Base-by-base conservation (phyloP, 768 basidiomycete genomes). In the Grammothele lineata region DNA sequence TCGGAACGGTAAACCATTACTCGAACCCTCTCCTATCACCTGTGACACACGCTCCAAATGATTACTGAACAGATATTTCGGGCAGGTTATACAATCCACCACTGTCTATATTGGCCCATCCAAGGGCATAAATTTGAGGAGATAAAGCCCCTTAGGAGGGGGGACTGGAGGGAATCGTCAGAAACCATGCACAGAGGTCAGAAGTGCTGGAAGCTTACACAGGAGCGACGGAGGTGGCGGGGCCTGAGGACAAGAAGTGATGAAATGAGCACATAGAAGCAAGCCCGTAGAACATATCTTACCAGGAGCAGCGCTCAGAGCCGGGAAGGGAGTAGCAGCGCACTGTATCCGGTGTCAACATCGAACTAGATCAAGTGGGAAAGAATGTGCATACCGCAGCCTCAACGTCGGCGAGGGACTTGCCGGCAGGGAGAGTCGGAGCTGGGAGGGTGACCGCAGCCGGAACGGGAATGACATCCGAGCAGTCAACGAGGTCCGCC, bases 181-280 rank as follows among this genome's bases (percentile, higher is more conserved):
- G 5, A 27, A 30, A 5, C 8, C 5, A 11, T 30, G 26, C 27
- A 12, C 21, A 25, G 24, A 18, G 21, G 14, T 14, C 4, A 23
- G 14, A 41, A 30, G 27, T n/a, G 4, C 48, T n/a, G n/a, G n/a
- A n/a, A n/a, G n/a, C 63, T 59, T 59, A 65, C 58, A 65, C 62
- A 19, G 64, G 57, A n/a, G 59, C 45, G 17, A 66, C 55, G 21
- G 62, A 52, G 27, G 58, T 63, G 12, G 48, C 54, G 36, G 66
- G 59, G 23, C 38, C 38, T 40, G n/a, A n/a, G 11, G 4, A 40
- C 22, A 12, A 25, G 12, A 4, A 7, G 18, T 7, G 11, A 37
- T 22, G 4, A 18, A 22, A 5, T 12, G 22, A 37, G 11, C 7
- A 18, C 18, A 8, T 6, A 19, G 18, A 6, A 2, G 4, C 22